phyloP scores from a whole-genome alignment of 2,329 filamentous ascomycete species.

The Ascochyta clinopodiicola region DNA sequence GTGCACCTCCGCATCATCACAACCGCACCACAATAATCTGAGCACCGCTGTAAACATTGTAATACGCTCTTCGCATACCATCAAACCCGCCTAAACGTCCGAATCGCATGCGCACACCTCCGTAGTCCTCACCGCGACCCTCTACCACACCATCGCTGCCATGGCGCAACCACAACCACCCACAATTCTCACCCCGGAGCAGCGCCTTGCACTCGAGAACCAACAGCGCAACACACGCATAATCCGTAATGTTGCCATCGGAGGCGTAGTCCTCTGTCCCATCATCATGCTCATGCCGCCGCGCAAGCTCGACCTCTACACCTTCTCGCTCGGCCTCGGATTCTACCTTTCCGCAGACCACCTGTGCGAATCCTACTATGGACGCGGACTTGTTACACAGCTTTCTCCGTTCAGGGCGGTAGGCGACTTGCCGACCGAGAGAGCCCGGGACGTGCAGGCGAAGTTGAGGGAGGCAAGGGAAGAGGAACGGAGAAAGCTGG shows the following conservation, averaged over 20 bases:
- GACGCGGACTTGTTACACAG: conserved; percentile 47
- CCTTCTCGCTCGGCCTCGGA: conserved; percentile 58
- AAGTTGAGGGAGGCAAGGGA: conserved; percentile 49
- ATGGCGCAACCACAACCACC: conserved; percentile 35
- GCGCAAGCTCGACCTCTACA: conserved; percentile 68
- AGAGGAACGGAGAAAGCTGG: conserved; percentile 42
- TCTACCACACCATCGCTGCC: not conserved
- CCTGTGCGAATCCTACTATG: conserved; percentile 51
- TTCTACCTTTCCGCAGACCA: conserved; percentile 60
- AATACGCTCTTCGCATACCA: not conserved
- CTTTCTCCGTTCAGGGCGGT: conserved; percentile 24
- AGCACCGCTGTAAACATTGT: not conserved
- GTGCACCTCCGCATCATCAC: conserved; percentile 10
- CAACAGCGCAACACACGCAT: conserved; percentile 37
- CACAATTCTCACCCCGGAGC: conserved; percentile 40
- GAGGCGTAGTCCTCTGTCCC: conserved; percentile 60
- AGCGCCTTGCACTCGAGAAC: conserved; percentile 44
- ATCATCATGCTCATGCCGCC: conserved; percentile 63
- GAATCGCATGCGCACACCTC: conserved; percentile 10
- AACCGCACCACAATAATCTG: conserved; percentile 2
- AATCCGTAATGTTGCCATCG: conserved; percentile 56
- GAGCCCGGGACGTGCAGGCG: conserved; percentile 41
- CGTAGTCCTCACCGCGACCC: not conserved
- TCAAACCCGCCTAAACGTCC: not conserved
- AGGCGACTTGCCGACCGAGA: conserved; percentile 46